Evolutionary conservation across 768 basidiomycete species (phyloP).

Genomic region (Tricholoma saponaceum): DNA sequence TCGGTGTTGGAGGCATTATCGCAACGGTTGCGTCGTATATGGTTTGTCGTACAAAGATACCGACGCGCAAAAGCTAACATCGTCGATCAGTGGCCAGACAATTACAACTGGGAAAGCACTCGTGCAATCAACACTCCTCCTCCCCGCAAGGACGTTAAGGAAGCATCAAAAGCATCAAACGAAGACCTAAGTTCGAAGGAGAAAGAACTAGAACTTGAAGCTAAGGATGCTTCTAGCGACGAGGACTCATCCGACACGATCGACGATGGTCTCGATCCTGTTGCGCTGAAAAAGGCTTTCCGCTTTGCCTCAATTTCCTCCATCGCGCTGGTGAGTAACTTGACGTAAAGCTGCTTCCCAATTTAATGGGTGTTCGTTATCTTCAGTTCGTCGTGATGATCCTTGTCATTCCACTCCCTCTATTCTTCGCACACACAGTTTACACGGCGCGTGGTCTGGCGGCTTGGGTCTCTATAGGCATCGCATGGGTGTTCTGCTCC

Average conservation of each 20-base stretch:
- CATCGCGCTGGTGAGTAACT: conserved; percentile 49
- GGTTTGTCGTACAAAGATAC: conserved; percentile 31
- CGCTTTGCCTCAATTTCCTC: conserved; percentile 77
- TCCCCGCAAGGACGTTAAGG: neutral
- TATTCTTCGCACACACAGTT: conserved; percentile 79
- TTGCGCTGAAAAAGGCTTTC: conserved; percentile 68
- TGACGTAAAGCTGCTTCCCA: neutral
- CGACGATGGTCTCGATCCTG: conserved; percentile 55
- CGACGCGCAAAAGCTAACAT: neutral
- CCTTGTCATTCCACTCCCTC: conserved; percentile 76
- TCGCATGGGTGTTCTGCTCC: conserved; percentile 82
- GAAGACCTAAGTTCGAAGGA: conserved; percentile 30
- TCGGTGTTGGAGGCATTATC: conserved; percentile 77
- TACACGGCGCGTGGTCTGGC: conserved; percentile 62
- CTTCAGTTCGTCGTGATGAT: conserved; percentile 57
- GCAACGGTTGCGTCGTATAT: conserved; percentile 61
- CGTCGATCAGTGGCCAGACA: conserved; percentile 56
- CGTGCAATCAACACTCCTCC: conserved; percentile 63
- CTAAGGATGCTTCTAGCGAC: conserved; percentile 25
- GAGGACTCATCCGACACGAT: conserved; percentile 31
- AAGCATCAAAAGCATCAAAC: conserved; percentile 15
- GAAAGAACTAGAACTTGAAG: conserved; percentile 21
- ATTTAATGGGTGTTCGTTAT: conserved; percentile 1
- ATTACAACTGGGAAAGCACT: conserved; percentile 79
- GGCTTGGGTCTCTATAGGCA: conserved; percentile 78